phyloP scores from a whole-genome alignment of 768 basidiomycete genomes.

The Infundibulicybe gibba region DNA sequence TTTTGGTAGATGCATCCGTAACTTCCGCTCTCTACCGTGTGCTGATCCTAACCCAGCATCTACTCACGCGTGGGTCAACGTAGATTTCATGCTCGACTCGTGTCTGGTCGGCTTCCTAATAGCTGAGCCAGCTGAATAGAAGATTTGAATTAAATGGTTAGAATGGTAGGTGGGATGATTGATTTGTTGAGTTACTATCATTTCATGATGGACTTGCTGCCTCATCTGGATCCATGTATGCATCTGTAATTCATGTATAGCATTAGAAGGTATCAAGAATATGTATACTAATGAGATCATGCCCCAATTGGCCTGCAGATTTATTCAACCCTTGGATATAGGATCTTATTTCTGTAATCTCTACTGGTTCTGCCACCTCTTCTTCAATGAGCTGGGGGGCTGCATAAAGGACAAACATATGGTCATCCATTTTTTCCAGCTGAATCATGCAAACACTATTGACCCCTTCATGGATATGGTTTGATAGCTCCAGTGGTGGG shows the following conservation, averaged over 20 bases:
- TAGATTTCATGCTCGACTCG: constrained; percentile 92
- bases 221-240: too few relatives aligned
- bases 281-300: too few relatives aligned
- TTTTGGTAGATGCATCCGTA: constrained; percentile 61
- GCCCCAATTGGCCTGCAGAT: too few relatives aligned
- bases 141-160: background rate
- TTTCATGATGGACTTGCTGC: background rate
- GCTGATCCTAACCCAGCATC: constrained; percentile 44
- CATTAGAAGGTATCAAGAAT: too few relatives aligned
- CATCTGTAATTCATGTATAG: too few relatives aligned
- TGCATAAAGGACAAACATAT: constrained; percentile 42
- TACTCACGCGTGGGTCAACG: constrained; percentile 96
- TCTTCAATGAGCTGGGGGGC: constrained; percentile 8
- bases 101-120: constrained; percentile 92
- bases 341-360: too few relatives aligned
- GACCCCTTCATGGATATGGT: constrained; percentile 33
- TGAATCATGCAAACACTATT: constrained; percentile 52
- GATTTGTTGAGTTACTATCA: background rate
- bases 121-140: constrained; percentile 51
- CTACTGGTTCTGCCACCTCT: too few relatives aligned
- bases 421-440: constrained; percentile 34
- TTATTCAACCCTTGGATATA: too few relatives aligned
- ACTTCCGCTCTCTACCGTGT: background rate
- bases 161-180: background rate
- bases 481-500: constrained; percentile 32